A percentile compares a stretch with the other conserved stretches of the same genome.
These are phyloP conservation scores for Fusarium sterilihyphosum DNA, from an alignment of 2,329 filamentous ascomycete species.

Conservation along the genomic window DNA sequence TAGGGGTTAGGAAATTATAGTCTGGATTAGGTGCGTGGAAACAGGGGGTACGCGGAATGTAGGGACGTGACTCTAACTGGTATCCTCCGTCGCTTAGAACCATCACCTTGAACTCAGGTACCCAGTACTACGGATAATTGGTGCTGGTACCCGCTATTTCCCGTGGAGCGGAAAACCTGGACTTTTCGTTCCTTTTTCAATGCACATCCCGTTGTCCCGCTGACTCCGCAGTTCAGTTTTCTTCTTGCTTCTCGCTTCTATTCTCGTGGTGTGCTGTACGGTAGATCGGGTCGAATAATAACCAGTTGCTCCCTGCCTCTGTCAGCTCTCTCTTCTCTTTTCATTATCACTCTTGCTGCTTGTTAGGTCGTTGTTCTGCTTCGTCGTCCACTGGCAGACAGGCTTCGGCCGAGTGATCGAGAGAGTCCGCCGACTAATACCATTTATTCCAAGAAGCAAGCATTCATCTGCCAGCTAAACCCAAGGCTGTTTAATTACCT, in stretches of 20 bases:
- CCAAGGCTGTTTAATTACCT: neutral
- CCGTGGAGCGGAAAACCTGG: conserved; percentile 27
- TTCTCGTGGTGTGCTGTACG: conserved; percentile 14
- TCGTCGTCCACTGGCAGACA: conserved; percentile 21
- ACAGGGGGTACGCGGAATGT: no score
- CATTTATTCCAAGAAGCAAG: neutral
- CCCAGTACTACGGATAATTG: neutral
- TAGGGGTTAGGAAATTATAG: no score
- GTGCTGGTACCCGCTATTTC: conserved; percentile 33
- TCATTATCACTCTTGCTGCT: conserved; percentile 14
- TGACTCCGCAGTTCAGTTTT: conserved; percentile 15
- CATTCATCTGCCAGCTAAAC: neutral
- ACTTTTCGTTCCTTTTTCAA: conserved; percentile 40
- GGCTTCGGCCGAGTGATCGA: conserved; percentile 30
- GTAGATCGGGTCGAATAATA: conserved; percentile 15
- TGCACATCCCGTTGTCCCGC: conserved; percentile 23
- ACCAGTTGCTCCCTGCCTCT: conserved; percentile 6
- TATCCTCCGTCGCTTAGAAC: conserved; percentile 7
- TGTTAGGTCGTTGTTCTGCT: conserved; percentile 1
- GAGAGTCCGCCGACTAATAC: conserved; percentile 12
- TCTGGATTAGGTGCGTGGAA: no score
- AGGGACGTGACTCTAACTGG: no score
- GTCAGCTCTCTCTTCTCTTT: conserved; percentile 8
- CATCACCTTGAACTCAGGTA: conserved; percentile 6
- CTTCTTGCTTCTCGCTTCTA: neutral